Conservation (phyloP, 2,329 filamentous ascomycete species). For the Ophiognomonia clavigignenti-juglandacearum region DNA sequence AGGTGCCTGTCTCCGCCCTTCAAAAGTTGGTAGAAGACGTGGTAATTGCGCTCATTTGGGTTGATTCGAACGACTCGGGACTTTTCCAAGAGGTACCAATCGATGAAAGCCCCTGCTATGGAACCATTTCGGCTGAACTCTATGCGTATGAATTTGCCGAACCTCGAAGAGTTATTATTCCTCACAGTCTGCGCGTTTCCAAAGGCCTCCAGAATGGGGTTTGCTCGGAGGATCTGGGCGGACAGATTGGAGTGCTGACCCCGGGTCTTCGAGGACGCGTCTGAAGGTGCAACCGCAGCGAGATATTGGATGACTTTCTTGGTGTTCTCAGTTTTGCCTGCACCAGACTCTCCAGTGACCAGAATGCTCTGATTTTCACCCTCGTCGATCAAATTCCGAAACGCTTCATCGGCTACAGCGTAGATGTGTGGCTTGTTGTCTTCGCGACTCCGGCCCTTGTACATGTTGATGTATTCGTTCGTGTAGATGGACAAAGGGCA, state of each 20-base stretch:
- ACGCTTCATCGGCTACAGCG: constrained; percentile 94
- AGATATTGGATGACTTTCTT: constrained; percentile 99
- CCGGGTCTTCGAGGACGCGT: constrained; percentile 62
- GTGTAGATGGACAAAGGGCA: constrained; percentile 91
- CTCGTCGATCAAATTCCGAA: constrained; percentile 91
- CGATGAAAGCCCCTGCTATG: constrained; percentile 93
- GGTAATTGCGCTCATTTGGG: constrained; percentile 86
- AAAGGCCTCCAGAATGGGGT: constrained; percentile 95
- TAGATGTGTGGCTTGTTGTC: constrained; percentile 97
- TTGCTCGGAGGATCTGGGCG: constrained; percentile 91
- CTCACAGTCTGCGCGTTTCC: constrained; percentile 96
- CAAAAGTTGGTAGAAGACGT: constrained; percentile 94
- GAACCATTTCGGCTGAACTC: constrained; percentile 85
- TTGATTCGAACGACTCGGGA: constrained; percentile 93
- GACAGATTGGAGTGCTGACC: constrained; percentile 75
- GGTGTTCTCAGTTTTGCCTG: constrained; percentile 97
- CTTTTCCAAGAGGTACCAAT: constrained; percentile 98
- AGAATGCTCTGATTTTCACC: constrained; percentile 95
- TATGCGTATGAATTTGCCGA: constrained; percentile 98
- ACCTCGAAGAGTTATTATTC: constrained; percentile 97
- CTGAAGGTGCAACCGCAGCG: constrained; percentile 84
- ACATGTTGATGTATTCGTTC: constrained; percentile 97
- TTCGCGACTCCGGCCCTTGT: constrained; percentile 83
- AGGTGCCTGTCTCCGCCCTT: constrained; percentile 72
- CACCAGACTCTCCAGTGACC: constrained; percentile 95